Conservation (phyloP, 1,284 basidiomycete genomes). For the Sporisorium reilianum region DNA sequence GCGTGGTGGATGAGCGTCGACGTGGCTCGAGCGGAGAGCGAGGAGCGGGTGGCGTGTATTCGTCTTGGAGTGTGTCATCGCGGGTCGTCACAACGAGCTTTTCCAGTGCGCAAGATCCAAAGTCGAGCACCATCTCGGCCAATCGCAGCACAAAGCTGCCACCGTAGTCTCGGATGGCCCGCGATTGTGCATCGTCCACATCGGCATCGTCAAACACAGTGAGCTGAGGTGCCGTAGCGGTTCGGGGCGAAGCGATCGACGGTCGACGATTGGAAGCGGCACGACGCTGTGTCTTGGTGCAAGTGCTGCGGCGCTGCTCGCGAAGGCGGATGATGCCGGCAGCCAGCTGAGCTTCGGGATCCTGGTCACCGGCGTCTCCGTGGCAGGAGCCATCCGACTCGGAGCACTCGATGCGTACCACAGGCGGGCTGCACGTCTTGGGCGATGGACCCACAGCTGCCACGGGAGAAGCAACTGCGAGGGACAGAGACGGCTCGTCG, state of each 20-base stretch:
- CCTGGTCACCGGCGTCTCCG: conserved; percentile 58
- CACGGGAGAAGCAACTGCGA: conserved; percentile 16
- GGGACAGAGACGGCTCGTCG: conserved; percentile 3
- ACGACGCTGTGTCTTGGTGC: conserved; percentile 18
- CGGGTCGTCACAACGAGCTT: conserved; percentile 18
- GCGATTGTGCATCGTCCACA: conserved; percentile 34
- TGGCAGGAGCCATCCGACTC: conserved; percentile 62
- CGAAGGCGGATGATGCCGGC: conserved; percentile 48
- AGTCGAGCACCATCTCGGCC: conserved; percentile 46
- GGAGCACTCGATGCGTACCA: conserved; percentile 45
- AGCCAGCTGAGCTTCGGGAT: conserved; percentile 61
- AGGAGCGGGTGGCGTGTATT: background rate
- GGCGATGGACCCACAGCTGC: conserved; percentile 17
- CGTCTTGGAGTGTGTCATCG: conserved; percentile 4
- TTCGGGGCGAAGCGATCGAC: background rate
- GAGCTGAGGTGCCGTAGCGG: conserved; percentile 5
- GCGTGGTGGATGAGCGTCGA: conserved; percentile 33
- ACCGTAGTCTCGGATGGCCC: conserved; percentile 31
- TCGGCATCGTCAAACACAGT: conserved; percentile 20
- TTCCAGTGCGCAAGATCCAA: conserved; percentile 41
- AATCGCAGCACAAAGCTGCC: conserved; percentile 42
- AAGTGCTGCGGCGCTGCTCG: conserved; percentile 26
- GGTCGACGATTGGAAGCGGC: conserved; percentile 16
- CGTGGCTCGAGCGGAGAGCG: conserved; percentile 25
- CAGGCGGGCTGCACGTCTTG: conserved; percentile 23